These are phyloP conservation scores for Plenodomus lindquistii DNA, from an alignment of 2,329 filamentous ascomycete species.

Conservation along the genomic window DNA sequence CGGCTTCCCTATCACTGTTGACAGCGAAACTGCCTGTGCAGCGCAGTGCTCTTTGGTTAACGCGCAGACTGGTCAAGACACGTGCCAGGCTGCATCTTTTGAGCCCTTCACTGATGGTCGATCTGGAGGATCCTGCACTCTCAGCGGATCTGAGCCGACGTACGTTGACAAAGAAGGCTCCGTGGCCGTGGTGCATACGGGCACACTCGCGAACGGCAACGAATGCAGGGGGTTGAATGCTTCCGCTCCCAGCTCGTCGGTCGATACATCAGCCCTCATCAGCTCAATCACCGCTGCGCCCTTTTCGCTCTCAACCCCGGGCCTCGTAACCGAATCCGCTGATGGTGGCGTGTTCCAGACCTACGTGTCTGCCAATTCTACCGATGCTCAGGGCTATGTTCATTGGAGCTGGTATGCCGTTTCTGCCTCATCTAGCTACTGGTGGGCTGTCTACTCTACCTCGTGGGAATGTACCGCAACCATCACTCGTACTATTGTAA, in stretches of 20 bases:
- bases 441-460: slow-evolving; percentile 29
- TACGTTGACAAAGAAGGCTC: slow-evolving; percentile 21
- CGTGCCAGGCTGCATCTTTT: slow-evolving; percentile 30
- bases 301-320: slow-evolving; percentile 27
- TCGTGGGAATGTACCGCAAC: slow-evolving; percentile 30
- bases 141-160: slow-evolving; percentile 13
- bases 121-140: slow-evolving; percentile 24
- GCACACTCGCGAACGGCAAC: slow-evolving; percentile 23
- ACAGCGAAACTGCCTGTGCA: slow-evolving; percentile 29
- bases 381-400: slow-evolving; percentile 22
- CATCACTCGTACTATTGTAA: slow-evolving; percentile 26
- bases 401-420: slow-evolving; percentile 28
- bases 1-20: slow-evolving; percentile 16
- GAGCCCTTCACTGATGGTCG: slow-evolving; percentile 18
- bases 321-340: slow-evolving; percentile 19
- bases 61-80: slow-evolving; percentile 19
- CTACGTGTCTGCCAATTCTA: slow-evolving; percentile 25
- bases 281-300: slow-evolving; percentile 24
- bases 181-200: slow-evolving; percentile 24
- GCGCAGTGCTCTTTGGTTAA: slow-evolving; percentile 36
- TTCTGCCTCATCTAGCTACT: slow-evolving; percentile 31
- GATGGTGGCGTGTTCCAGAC: slow-evolving; percentile 27
- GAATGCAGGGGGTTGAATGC: slow-evolving; percentile 21
- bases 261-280: slow-evolving; percentile 26
- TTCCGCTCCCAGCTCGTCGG: slow-evolving; percentile 4